Conservation (phyloP, 2,329 filamentous ascomycete genomes). For the Colletotrichum phormii region DNA sequence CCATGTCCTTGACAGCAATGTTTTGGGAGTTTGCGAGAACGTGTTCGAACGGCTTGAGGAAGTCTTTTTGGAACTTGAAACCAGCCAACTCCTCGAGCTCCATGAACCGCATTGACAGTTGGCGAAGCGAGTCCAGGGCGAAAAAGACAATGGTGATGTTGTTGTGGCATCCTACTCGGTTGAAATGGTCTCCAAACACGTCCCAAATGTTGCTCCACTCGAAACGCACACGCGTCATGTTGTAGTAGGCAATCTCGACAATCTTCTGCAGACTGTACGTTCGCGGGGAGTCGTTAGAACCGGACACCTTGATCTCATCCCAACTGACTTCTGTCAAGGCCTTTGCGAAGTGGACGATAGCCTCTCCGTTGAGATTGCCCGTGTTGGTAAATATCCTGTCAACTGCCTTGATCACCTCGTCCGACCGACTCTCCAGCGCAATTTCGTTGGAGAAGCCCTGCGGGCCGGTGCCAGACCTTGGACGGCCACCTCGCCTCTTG, state of each 20-base stretch:
- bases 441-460: constrained; percentile 81
- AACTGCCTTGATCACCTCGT: constrained; percentile 91
- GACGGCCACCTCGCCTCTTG: constrained; percentile 52
- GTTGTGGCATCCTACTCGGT: constrained; percentile 94
- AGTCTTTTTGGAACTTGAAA: constrained; percentile 99
- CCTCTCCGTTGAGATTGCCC: constrained; percentile 90
- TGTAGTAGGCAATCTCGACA: constrained; percentile 99
- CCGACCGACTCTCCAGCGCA: constrained; percentile 90
- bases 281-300: constrained; percentile 92
- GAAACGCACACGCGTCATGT: constrained; percentile 98
- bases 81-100: constrained; percentile 97
- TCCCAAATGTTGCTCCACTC: constrained; percentile 99
- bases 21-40: constrained; percentile 94
- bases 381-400: constrained; percentile 98
- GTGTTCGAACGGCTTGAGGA: constrained; percentile 97
- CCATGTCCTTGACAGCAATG: constrained; percentile 96
- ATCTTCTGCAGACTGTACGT: constrained; percentile 98
- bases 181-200: constrained; percentile 98
- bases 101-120: constrained; percentile 98
- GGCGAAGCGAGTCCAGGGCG: constrained; percentile 91
- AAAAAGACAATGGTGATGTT: constrained; percentile 99
- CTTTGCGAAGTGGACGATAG: constrained; percentile 94
- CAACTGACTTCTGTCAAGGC: constrained; percentile 96
- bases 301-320: constrained; percentile 98
- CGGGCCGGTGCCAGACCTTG: constrained; percentile 68